Evolutionary conservation across 148 eudicot species (phyloP), one percentile per base, ranked within the genome.

Genomic region (Suaeda aralocaspica): DNA sequence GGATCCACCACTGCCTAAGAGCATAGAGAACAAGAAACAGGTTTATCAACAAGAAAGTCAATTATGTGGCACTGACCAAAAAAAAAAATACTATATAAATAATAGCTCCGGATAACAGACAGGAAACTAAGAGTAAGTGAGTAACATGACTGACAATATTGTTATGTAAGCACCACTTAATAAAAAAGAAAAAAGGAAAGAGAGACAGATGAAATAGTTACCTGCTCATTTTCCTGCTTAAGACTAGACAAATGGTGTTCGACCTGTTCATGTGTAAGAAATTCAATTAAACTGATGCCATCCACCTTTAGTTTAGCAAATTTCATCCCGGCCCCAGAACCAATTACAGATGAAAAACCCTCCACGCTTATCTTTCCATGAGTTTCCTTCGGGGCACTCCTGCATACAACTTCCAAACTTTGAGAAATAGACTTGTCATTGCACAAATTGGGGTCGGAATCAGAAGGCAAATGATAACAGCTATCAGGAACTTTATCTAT

Each of bases 241-340:
- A 92, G 86, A 87, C 83, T 87, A 73, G 50, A 61, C 19, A 92
- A 61, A 68, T 92, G 94, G 63, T 81, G 82, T 77, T 72, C 83
- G 48, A 87, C 78, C 79, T 90, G 86, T 67, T 79, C 84, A 25
- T 71, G 74, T 6, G 87, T 80, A 68, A 92, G 90, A 82, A 52
- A 85, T 72, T 92, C 94, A 72, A 83, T 79, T 48, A 85, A 78
- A 66, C 94, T 84, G 39, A 85, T 85, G 30, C 90, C 90, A 29
- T 67, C 64, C 58, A 79, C 55, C 69, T 84, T 83, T 48, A 75
- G 81, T 73, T 75, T 80, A 77, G 67, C 79, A 51, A 69, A 69
- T 74, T 71, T 79, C 66, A 51, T 52, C 67, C 29, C 61, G 53
- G 77, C 19, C 65, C 41, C 62, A 39, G 44, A 19, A 70, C 67